These are phyloP conservation scores for Sicyos edulis DNA, from an alignment of 306 rosid species.

Conservation along the genomic window DNA sequence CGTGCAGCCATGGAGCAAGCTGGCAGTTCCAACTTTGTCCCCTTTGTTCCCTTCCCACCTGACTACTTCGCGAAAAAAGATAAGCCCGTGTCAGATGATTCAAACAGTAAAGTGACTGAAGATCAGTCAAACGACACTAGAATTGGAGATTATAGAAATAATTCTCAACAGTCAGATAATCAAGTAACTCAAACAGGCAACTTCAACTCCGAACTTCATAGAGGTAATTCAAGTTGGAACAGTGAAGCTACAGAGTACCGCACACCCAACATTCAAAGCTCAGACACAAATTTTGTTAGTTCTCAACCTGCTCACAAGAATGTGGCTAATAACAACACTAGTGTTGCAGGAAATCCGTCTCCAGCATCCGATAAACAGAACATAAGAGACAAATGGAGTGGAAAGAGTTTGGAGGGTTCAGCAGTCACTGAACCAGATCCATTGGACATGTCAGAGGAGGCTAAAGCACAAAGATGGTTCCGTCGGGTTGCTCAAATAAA, in stretches of 20 bases:
- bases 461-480: constrained; percentile 97
- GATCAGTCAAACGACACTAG: constrained; percentile 29
- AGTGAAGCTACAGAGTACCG: constrained; percentile 24
- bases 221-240: constrained; percentile 27
- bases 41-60: constrained; percentile 90
- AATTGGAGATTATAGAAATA: constrained; percentile 20
- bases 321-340: constrained; percentile 23
- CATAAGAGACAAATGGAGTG: constrained; percentile 47
- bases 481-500: constrained; percentile 89
- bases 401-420: constrained; percentile 93
- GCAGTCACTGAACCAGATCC: constrained; percentile 92
- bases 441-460: constrained; percentile 96
- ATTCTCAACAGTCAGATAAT: constrained; percentile 23
- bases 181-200: constrained; percentile 21
- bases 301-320: constrained; percentile 17
- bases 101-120: constrained; percentile 25
- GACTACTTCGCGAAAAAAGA: constrained; percentile 74
- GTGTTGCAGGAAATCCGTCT: constrained; percentile 29
- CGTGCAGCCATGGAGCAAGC: constrained; percentile 67
- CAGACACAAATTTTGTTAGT: constrained; percentile 25
- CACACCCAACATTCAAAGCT: constrained; percentile 28
- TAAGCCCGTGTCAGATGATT: constrained; percentile 36
- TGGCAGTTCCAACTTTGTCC: constrained; percentile 56
- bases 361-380: constrained; percentile 34
- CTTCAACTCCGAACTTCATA: constrained; percentile 26